Evolutionary conservation across 1,284 basidiomycete genomes (phyloP), one percentile per base, ranked within the genome.

Genomic region (Apiotrichum gracile): DNA sequence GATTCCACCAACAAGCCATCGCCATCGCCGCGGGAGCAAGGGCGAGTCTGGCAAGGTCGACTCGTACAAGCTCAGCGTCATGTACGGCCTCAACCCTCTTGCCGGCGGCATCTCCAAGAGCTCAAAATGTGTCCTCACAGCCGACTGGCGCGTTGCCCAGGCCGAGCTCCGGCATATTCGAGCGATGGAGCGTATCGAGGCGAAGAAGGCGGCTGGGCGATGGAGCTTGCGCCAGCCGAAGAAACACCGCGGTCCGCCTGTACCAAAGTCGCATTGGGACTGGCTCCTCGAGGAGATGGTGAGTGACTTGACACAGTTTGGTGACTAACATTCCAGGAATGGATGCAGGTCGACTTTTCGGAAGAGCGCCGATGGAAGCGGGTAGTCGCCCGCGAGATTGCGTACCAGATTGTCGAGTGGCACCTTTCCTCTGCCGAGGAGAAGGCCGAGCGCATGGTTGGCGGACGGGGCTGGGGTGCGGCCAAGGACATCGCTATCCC

Each of bases 191-290:
- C 81, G 86, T 8, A 85, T 98, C 49, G 92, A 98, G 58, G 75
- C 79, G 45, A 80, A 97, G 60, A 96, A 97, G 74, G 80, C 83
- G 17, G 80, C 81, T 14, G 86, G 85, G 2, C 79, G 83, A 27
- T 99, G 96, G 96, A 88, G 88, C 65, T 90, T 96, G 67, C 80
- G 93, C 44, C 96, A 99, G 67, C 90, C 91, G 1, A 97, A 96
- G 77, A 96, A 94, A 73, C 88, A 93, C 64, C 81, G 88, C 50
- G 86, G 85, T 9, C 90, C 91, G 9, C 83, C 85, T 2, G 74
- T 89, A 33, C 78, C 80, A 6, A 97, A 97, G 74, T 83, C 87
- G 0, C 92, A 97, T 65, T 94, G 91, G 90, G 96, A 98, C 72
- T 89, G 92, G 72, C 78, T 98, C 27, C 77, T 98, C 69, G 96